Conservation (phyloP, 345 rosid species). For the Pistacia vera region DNA sequence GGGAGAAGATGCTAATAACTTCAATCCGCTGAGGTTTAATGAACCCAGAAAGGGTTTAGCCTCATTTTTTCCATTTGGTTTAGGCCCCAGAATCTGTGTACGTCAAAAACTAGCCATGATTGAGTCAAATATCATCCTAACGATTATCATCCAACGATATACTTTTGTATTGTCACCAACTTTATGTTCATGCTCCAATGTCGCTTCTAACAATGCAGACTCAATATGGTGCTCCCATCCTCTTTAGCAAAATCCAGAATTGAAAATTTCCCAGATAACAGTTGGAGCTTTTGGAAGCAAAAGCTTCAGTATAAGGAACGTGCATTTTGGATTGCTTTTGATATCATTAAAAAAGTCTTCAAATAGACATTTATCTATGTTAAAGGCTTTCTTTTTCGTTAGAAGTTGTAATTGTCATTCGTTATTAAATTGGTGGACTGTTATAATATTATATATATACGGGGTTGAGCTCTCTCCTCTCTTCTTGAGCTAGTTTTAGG, state of each 20-base stretch:
- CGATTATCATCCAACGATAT: conserved; percentile 53
- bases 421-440: too few relatives aligned
- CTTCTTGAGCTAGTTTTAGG: too few relatives aligned
- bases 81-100: conserved; percentile 59
- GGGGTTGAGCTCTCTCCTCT: too few relatives aligned
- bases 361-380: not conserved
- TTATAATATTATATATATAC: too few relatives aligned
- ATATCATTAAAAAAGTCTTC: too few relatives aligned
- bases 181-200: conserved; percentile 74
- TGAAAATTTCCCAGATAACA: not conserved
- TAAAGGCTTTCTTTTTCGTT: too few relatives aligned
- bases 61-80: conserved; percentile 52
- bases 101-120: conserved; percentile 57
- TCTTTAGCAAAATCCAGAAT: conserved; percentile 42
- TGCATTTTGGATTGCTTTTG: too few relatives aligned
- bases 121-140: conserved; percentile 58
- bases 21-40: conserved; percentile 57
- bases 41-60: too few relatives aligned
- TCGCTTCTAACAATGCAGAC: conserved; percentile 53
- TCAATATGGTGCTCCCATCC: conserved; percentile 66
- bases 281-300: not conserved
- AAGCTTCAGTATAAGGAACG: not conserved
- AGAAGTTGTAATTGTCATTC: too few relatives aligned
- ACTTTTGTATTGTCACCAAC: conserved; percentile 53
- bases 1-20: conserved; percentile 70